Evolutionary conservation across 1,284 basidiomycete species (phyloP), one percentile per base, ranked within the genome.

Genomic region (Schizopora paradoxa): DNA sequence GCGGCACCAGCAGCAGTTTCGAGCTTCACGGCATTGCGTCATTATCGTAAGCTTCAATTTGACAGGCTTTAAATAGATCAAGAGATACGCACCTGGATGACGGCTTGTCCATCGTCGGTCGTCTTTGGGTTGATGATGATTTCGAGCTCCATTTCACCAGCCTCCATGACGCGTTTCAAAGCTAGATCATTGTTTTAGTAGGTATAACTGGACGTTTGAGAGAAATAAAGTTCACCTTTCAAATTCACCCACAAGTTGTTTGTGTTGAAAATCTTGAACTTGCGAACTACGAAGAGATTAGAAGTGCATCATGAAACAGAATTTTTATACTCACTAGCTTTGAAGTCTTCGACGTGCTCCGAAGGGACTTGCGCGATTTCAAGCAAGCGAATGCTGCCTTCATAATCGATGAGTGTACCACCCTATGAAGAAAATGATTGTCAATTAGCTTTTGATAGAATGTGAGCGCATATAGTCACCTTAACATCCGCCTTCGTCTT

Each of bases 401-500:
- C 90, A 65, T 97, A 97, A 66, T 97, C 91, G 62, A 97, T 93
- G 58, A 96, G 78, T 43, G 96, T 99, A 70, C 96, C 96, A 78
- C 96, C 96, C 82, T 77, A 41, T 38, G 16, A 10, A 42, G 11
- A 16, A n/a, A 31, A 14, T 28, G 11, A 25, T 41, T n/a, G 23
- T n/a, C 21, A 29, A 29, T 46, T 18, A 41, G 26, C 8, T n/a
- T 21, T 21, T 6, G 13, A 21, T 27, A 25, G 23, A 19, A 46
- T 27, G 43, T 44, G 16, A 10, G 25, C 29, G 37, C 38, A 42
- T 47, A 47, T 42, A 49, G 14, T 18, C 37, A 66, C 74, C 76
- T 99, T 99, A 72, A 99, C 86, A 66, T 99, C 95, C 49, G 96
- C 96, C 77, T 99, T 99, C 63, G 96, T 99, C 83, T 99, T 99